These are phyloP conservation scores for Neofusicoccum umdonicola DNA, from an alignment of 2,329 filamentous ascomycete species.

Conservation along the genomic window DNA sequence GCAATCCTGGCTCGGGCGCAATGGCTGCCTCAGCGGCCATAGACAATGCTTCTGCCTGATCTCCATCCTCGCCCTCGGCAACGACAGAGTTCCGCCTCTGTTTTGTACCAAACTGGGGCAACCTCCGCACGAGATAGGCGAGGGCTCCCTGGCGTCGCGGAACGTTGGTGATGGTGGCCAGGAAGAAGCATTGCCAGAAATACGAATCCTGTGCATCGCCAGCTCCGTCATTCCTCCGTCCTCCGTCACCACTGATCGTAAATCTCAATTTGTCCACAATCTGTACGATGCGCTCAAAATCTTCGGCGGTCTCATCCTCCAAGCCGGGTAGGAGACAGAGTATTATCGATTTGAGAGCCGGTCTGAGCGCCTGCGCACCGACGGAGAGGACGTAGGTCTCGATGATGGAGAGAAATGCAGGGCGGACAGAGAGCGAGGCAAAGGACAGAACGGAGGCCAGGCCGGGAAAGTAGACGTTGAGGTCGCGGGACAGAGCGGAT, in stretches of 20 bases:
- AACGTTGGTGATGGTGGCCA: conserved; percentile 86
- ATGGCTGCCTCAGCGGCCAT: conserved; percentile 65
- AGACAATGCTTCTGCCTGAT: conserved; percentile 37
- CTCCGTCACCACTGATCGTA: conserved; percentile 50
- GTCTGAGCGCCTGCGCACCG: conserved; percentile 69
- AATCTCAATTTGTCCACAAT: conserved; percentile 72
- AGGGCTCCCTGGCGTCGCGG: conserved; percentile 81
- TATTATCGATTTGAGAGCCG: conserved; percentile 86
- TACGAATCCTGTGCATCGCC: conserved; percentile 67
- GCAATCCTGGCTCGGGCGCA: conserved; percentile 83
- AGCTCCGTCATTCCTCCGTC: conserved; percentile 45
- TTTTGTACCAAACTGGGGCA: conserved; percentile 64
- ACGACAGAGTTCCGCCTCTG: conserved; percentile 16
- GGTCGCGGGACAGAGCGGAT: conserved; percentile 75
- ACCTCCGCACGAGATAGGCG: conserved; percentile 75
- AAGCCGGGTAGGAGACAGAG: conserved; percentile 85
- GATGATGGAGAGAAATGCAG: conserved; percentile 78
- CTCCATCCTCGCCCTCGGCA: conserved; percentile 14
- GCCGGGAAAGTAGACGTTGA: conserved; percentile 85
- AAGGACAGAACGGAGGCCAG: conserved; percentile 88
- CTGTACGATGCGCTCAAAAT: conserved; percentile 83
- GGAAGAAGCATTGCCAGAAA: conserved; percentile 98
- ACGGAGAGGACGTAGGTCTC: conserved; percentile 76
- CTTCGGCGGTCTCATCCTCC: conserved; percentile 95
- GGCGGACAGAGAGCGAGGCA: conserved; percentile 86